These are phyloP conservation scores for Diaporthe australafricana DNA, from an alignment of 2,329 filamentous ascomycete genomes.

Conservation along the genomic window DNA sequence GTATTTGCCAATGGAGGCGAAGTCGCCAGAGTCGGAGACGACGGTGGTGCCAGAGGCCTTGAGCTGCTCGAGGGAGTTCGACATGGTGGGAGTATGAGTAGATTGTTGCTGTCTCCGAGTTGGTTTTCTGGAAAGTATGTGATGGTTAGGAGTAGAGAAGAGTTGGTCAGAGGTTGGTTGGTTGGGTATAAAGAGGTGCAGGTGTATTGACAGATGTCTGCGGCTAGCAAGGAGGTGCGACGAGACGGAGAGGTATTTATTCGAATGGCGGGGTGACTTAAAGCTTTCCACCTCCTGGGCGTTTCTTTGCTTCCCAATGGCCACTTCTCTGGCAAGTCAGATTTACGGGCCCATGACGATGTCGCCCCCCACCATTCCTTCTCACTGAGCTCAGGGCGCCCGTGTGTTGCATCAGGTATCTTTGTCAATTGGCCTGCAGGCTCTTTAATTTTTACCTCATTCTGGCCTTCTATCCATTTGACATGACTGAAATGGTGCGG, in stretches of 20 bases:
- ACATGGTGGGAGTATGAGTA: constrained; percentile 67
- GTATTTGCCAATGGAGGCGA: constrained; percentile 95
- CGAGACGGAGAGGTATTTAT: constrained; percentile 35
- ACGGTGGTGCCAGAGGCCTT: constrained; percentile 97
- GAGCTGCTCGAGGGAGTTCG: constrained; percentile 93
- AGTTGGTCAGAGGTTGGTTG: not conserved
- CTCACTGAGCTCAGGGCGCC: constrained; percentile 7
- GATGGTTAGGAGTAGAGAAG: not conserved
- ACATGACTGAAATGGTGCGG: no score
- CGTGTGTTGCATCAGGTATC: not conserved
- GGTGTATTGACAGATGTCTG: not conserved
- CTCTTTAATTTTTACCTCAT: not conserved
- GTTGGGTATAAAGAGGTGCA: not conserved
- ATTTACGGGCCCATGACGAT: constrained; percentile 35
- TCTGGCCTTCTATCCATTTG: not conserved
- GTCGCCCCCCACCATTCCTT: constrained; percentile 24
- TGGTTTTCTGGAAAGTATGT: not conserved
- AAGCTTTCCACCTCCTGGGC: constrained; percentile 4
- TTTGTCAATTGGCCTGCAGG: not conserved
- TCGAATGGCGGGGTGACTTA: constrained; percentile 32
- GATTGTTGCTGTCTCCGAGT: constrained; percentile 1
- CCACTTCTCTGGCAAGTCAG: constrained; percentile 25
- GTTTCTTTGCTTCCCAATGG: constrained; percentile 3
- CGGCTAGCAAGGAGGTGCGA: constrained; percentile 15
- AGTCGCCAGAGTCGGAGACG: constrained; percentile 93